Conservation (phyloP, 116 monocot genomes). For the Thalassia testudinum region DNA sequence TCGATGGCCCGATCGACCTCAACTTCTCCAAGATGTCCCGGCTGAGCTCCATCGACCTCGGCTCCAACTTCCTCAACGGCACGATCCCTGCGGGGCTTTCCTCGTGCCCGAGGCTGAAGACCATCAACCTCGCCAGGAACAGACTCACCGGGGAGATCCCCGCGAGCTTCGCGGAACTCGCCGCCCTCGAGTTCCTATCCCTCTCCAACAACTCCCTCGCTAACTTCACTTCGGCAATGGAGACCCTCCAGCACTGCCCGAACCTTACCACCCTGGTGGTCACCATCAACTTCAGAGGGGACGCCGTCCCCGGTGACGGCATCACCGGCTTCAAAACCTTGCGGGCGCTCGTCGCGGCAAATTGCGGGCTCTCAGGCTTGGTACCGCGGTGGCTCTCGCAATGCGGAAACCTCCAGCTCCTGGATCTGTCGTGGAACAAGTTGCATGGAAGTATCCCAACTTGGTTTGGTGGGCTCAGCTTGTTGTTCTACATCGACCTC, state of each 20-base stretch:
- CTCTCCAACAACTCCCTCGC: constrained; percentile 49
- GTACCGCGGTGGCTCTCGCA: constrained; percentile 42
- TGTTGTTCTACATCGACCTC: constrained; percentile 65
- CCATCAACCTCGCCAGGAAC: constrained; percentile 57
- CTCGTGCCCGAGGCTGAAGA: constrained; percentile 26
- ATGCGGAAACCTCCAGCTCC: constrained; percentile 32
- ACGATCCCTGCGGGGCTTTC: constrained; percentile 31
- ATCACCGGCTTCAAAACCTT: constrained; percentile 45
- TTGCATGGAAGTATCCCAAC: constrained; percentile 39
- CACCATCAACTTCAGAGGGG: constrained; percentile 46
- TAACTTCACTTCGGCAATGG: constrained; percentile 37
- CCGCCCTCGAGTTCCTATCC: constrained; percentile 34
- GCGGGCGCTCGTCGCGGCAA: constrained; percentile 38
- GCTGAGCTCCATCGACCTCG: constrained; percentile 41
- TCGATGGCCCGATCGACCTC: constrained; percentile 35
- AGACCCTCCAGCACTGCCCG: constrained; percentile 42
- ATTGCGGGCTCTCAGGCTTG: constrained; percentile 34
- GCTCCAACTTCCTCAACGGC: constrained; percentile 30
- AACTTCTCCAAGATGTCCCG: constrained; percentile 31
- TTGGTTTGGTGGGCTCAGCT: constrained; percentile 35
- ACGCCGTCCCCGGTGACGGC: constrained; percentile 24
- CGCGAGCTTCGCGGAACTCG: constrained; percentile 33
- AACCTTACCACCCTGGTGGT: constrained; percentile 44
- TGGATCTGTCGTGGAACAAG: constrained; percentile 80
- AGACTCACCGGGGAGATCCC: constrained; percentile 50